These are phyloP conservation scores for Anthostomella pinea DNA, from an alignment of 2,329 filamentous ascomycete genomes.

Conservation along the genomic window DNA sequence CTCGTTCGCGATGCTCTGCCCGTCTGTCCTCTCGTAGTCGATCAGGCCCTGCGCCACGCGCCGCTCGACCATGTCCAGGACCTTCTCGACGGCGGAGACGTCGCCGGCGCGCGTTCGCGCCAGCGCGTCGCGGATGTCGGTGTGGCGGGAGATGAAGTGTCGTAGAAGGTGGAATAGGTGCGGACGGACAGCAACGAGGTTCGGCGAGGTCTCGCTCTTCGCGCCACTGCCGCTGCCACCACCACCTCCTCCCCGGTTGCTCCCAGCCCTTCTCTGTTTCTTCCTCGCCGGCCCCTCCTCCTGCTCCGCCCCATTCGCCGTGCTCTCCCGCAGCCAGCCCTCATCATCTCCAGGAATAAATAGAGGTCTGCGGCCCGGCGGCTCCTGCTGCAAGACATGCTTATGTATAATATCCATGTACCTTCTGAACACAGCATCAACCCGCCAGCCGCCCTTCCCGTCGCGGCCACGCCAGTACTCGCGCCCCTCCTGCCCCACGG, in stretches of 20 bases:
- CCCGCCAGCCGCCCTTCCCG: constrained; percentile 78
- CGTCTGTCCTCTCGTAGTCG: constrained; percentile 58
- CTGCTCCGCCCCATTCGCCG: constrained; percentile 26
- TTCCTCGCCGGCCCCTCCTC: constrained; percentile 38
- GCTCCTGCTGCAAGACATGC: constrained; percentile 65
- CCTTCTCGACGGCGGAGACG: constrained; percentile 71
- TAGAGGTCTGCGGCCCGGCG: constrained; percentile 67
- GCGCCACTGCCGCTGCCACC: constrained; percentile 37
- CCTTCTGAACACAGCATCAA: constrained; percentile 82
- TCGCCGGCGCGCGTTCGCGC: constrained; percentile 67
- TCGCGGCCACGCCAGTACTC: constrained; percentile 85
- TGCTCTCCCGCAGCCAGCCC: constrained; percentile 41
- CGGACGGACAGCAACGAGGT: constrained; percentile 78
- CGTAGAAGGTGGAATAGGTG: constrained; percentile 92
- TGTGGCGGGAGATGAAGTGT: constrained; percentile 75
- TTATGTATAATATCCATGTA: constrained; percentile 89
- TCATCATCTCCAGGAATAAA: constrained; percentile 64
- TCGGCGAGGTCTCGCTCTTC: constrained; percentile 52
- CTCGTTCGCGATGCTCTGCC: constrained; percentile 44
- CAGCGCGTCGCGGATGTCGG: constrained; percentile 80
- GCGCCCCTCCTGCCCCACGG: constrained; percentile 61
- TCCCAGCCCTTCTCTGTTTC: too few relatives aligned
- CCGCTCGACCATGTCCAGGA: constrained; percentile 71
- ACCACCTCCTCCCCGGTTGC: constrained; percentile 43
- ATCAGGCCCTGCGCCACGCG: constrained; percentile 70